Base-by-base conservation (phyloP, 352 stramenopile species). In the Globisporangium spiculum region DNA sequence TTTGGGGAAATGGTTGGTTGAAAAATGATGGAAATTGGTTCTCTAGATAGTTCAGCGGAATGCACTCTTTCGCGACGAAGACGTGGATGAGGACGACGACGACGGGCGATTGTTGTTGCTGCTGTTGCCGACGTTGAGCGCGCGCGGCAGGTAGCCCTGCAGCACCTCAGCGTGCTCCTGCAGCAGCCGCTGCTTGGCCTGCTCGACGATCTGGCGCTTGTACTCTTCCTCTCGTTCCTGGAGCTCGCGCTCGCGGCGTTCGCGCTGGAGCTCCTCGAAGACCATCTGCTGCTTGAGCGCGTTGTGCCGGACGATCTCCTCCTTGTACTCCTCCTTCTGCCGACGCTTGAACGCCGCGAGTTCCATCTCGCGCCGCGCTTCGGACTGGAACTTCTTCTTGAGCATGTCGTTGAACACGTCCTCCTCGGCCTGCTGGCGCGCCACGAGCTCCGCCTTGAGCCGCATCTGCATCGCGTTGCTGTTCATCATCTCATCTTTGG, bases 401-500 rank as follows among this genome's bases (percentile, higher is more conserved):
- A 92, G 82, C 76, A 80, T 83, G 20, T 74, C 78, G 70, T 91
- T 92, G 73, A 90, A 92, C 66, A 80, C 81, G 16, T 87, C 78
- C 72, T 91, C 82, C 32, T 92, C 83, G 38, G 75, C 77, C 60
- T 85, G 69, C 60, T 92, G 84, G 12, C 78, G 76, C 3, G 74
- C 79, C 5, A 86, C 52, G 18, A 92, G 72, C 63, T 90, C 77
- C 63, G 80, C 68, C 60, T 89, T 89, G 64, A 90, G 75, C 63
- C 60, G 63, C 73, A 90, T 66, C 69, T 92, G 84, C 56, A 85
- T 60, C 8, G 80, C 80, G 65, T 98, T 98, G 70, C 86, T 86
- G 18, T 75, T 69, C 87, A 97, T 97, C 77, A 92, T 88, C 20
- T 95, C 79, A 8, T 97, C 90, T 72, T 96, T 89, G 63, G 85